Conservation (phyloP, 1,284 basidiomycete species). For the Leccinum subrobustum region DNA sequence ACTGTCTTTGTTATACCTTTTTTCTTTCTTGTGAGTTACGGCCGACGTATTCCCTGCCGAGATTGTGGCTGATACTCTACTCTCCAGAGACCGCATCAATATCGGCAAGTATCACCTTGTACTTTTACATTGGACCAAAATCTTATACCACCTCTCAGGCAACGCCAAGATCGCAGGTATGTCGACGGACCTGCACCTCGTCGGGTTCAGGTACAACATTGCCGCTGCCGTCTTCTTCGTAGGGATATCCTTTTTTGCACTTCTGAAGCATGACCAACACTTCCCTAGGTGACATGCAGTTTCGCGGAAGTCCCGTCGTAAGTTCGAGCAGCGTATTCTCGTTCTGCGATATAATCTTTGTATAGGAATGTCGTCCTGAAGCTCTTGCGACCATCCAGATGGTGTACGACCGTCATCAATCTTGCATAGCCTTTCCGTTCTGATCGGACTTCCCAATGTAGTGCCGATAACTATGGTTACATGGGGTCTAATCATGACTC, state of each 20-base stretch:
- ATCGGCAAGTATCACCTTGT: conserved; percentile 25
- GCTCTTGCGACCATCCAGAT: conserved; percentile 45
- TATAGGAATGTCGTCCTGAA: conserved; percentile 46
- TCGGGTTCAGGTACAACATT: conserved; percentile 45
- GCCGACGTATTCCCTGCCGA: neutral
- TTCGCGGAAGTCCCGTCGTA: conserved; percentile 51
- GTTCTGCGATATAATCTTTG: conserved; percentile 5
- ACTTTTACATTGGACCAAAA: neutral
- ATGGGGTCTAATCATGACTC: conserved; percentile 46
- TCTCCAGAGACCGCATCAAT: conserved; percentile 37
- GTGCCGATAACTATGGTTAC: conserved; percentile 51
- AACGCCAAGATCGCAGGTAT: conserved; percentile 42
- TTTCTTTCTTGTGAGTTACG: conserved; percentile 50
- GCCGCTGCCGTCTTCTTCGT: conserved; percentile 52
- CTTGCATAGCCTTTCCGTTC: neutral
- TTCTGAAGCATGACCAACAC: neutral
- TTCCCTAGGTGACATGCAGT: conserved; percentile 41
- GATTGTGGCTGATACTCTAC: neutral
- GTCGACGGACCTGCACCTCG: conserved; percentile 39
- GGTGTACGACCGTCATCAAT: conserved; percentile 37
- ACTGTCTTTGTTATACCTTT: conserved; percentile 56
- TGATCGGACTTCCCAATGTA: conserved; percentile 17
- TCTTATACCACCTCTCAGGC: conserved; percentile 20
- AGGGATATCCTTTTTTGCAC: conserved; percentile 15
- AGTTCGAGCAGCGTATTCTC: conserved; percentile 14